Evolutionary conservation across 805 yeast species (phyloP).

Genomic region (Candida dajiaensis): DNA sequence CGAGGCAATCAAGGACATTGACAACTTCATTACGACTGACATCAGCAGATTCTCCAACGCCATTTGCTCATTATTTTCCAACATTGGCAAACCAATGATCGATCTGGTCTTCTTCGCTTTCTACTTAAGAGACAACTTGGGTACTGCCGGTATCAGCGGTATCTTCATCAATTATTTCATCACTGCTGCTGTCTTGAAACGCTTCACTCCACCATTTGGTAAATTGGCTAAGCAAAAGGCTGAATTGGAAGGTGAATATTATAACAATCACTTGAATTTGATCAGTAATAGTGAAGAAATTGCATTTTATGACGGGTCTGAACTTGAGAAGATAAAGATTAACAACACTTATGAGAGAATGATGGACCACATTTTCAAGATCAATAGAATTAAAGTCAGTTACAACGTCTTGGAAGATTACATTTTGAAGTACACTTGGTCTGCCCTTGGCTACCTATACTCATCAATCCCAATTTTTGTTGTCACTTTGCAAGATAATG

Average conservation of each 20-base stretch:
- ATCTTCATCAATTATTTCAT: slow-evolving; percentile 74
- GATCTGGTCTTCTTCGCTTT: slow-evolving; percentile 81
- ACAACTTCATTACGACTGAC: slow-evolving; percentile 78
- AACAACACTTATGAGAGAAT: slow-evolving; percentile 51
- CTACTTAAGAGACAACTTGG: slow-evolving; percentile 79
- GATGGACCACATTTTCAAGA: slow-evolving; percentile 45
- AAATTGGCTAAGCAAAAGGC: slow-evolving; percentile 67
- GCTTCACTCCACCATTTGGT: slow-evolving; percentile 81
- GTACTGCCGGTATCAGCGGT: slow-evolving; percentile 79
- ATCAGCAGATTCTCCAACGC: slow-evolving; percentile 75
- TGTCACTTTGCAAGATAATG: slow-evolving; percentile 33
- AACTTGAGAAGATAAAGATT: slow-evolving; percentile 67
- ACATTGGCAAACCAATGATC: slow-evolving; percentile 85
- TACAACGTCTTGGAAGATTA: slow-evolving; percentile 81
- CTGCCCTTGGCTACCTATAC: slow-evolving; percentile 89
- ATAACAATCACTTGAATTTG: slow-evolving; percentile 78
- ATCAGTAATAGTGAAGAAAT: slow-evolving; percentile 90
- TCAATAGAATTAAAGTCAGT: slow-evolving; percentile 52
- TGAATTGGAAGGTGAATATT: slow-evolving; percentile 80
- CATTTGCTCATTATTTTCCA: slow-evolving; percentile 76
- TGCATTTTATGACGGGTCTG: slow-evolving; percentile 87
- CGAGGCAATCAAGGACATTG: slow-evolving; percentile 58
- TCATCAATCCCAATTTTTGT: slow-evolving; percentile 85
- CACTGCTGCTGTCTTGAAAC: slow-evolving; percentile 70
- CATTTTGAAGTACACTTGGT: slow-evolving; percentile 87